A percentile compares a stretch with the other conserved stretches of the same genome.
phyloP scores from a whole-genome alignment of 345 rosid genomes.

The Melastoma malabathricum region DNA sequence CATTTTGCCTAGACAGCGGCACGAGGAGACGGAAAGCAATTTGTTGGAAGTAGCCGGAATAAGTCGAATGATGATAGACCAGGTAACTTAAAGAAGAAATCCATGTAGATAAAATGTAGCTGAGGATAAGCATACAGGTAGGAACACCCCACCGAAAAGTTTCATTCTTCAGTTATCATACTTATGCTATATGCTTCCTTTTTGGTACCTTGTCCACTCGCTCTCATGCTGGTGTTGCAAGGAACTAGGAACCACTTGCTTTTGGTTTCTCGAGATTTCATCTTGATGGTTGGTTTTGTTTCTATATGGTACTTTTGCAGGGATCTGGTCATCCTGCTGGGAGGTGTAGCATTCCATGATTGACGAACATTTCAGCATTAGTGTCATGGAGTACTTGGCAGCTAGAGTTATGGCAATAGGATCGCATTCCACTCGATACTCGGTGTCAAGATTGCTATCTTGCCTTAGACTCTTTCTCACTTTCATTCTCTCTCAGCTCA shows the following conservation, averaged over 20 bases:
- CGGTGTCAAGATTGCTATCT: not conserved
- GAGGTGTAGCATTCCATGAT: conserved; percentile 75
- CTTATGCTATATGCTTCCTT: not conserved
- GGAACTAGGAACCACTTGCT: too few species aligned
- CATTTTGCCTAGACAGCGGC: conserved; percentile 46
- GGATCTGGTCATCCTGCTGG: conserved; percentile 59
- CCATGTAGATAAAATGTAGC: conserved; percentile 50
- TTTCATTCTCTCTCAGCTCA: conserved; percentile 64
- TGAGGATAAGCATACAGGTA: conserved; percentile 67
- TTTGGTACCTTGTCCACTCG: too few species aligned
- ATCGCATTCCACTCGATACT: conserved; percentile 14
- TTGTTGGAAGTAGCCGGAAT: conserved; percentile 94
- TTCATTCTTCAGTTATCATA: not conserved
- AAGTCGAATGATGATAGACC: conserved; percentile 68
- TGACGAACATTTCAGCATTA: conserved; percentile 85
- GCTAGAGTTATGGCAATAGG: conserved; percentile 92
- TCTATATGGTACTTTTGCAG: conserved; percentile 28
- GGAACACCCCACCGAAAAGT: conserved; percentile 2
- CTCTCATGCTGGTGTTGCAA: too few species aligned
- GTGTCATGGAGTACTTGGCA: conserved; percentile 89
- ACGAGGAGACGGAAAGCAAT: conserved; percentile 58
- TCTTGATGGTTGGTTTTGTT: conserved; percentile 6
- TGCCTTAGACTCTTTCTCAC: conserved; percentile 1
- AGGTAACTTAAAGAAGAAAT: conserved; percentile 56
- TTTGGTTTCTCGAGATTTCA: not conserved